Evolutionary conservation across 2,329 filamentous ascomycete genomes (phyloP), one percentile per base, ranked within the genome.

Genomic region (Zymoseptoria brevis): DNA sequence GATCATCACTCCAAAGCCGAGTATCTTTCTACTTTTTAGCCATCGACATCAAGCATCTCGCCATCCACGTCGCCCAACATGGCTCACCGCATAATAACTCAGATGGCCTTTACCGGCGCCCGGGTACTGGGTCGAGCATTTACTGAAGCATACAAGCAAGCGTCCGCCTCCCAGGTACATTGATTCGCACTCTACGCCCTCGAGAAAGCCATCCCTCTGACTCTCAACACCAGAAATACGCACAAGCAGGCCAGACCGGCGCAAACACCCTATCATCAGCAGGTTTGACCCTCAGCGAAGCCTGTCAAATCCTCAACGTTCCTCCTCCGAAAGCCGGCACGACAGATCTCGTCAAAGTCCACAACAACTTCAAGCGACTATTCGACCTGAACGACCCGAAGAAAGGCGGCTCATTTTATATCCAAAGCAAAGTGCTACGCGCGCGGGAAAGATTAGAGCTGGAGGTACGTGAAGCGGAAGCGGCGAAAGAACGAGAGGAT

Each of bases 341-440:
- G 72, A 82, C 87, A 60, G 88, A 92, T 72, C 79, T 92, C 73
- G 89, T 92, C 68, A 82, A 87, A 65, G 86, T 96, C 57, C 87
- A 88, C 76, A 85, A 88, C 67, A 83, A 91, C 57, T 99, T 97
- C 81, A 97, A 97, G 83, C 86, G 87, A 65, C 79, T 99, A 53
- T 99, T 96, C 73, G 94, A 99, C 75, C 79, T 84, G 68, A 99
- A 99, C 77, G 89, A 99, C 65, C 93, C 94, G 9, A 82, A 95
- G 75, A 96, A 96, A 72, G 94, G 94, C 41, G 94, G 94, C 56
- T 96, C 91, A 70, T 99, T 99, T 77, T 99, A 99, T 76, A 81
- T 99, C 54, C 94, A 99, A 77, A 97, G 93, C 81, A 99, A 99
- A 79, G 85, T 99, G 57, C 77, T 97, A 67, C 82, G 94, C 63